Conservation (phyloP, 805 yeast genomes). For the Schwanniomyces polymorphus region DNA sequence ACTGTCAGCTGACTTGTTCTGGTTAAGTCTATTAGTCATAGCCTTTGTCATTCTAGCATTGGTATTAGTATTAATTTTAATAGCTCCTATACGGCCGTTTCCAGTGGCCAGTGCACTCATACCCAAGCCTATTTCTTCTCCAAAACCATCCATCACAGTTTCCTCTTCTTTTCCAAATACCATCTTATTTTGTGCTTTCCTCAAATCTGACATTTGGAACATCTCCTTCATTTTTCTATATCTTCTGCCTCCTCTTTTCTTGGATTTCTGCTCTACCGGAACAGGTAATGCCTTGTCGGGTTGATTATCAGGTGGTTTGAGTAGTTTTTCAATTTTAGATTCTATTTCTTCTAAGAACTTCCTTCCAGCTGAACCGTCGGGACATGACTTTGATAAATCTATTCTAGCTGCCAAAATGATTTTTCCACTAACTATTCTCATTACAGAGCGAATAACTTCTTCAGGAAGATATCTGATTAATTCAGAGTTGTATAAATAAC, state of each 20-base stretch:
- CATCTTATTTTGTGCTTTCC: constrained; percentile 82
- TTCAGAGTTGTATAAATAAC: constrained; percentile 64
- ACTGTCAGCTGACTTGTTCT: background rate
- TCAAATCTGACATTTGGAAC: constrained; percentile 75
- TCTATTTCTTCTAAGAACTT: constrained; percentile 61
- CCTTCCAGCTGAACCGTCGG: constrained; percentile 55
- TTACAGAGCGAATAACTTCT: constrained; percentile 62
- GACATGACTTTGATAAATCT: constrained; percentile 50
- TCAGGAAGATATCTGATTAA: constrained; percentile 60
- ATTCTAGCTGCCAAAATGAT: constrained; percentile 79
- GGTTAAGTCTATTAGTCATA: constrained; percentile 49
- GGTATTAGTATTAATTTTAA: constrained; percentile 45
- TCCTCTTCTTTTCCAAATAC: constrained; percentile 77
- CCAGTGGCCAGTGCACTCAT: constrained; percentile 46
- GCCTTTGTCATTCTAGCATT: constrained; percentile 61
- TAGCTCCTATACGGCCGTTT: constrained; percentile 15
- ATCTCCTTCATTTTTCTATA: constrained; percentile 79
- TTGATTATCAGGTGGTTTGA: constrained; percentile 71
- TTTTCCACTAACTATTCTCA: constrained; percentile 79
- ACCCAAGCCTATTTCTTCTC: constrained; percentile 83
- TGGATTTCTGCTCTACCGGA: constrained; percentile 74
- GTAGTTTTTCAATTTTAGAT: constrained; percentile 65
- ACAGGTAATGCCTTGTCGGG: constrained; percentile 65
- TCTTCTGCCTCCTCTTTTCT: constrained; percentile 84
- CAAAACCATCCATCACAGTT: constrained; percentile 60